Evolutionary conservation across 176 grass and related monocot species (phyloP), one percentile per base, ranked within the genome.

Genomic region (Echinochloa phyllopogon): DNA sequence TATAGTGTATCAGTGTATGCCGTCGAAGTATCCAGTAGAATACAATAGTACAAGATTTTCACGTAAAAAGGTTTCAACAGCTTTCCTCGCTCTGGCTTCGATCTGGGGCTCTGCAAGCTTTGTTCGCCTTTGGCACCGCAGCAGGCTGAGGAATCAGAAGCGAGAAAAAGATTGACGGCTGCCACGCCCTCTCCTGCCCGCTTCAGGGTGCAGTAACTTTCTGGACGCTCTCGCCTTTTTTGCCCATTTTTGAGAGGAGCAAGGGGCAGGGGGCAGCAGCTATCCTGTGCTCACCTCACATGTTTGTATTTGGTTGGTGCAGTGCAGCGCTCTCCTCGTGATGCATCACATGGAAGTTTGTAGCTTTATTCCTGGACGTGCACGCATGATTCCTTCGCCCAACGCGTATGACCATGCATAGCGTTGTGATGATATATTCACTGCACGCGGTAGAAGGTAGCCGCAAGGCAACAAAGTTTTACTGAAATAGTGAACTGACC

Each of bases 381-480:
- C 60, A 74, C 38, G 65, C 44, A 40, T 18, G 56, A 84, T 76
- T 80, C 71, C 25, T 14, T 8, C 13, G 27, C 18, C 36, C 41
- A 64, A 6, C 41, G n/a, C 41, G n/a, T 58, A 59, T 56, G 75
- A 78, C 23, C 44, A 74, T 74, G 13, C 8, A 7, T 18, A 17
- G 8, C 6, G 13, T 3, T 49, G 10, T 38, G 41, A 16, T 80
- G 77, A 62, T 65, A 68, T 68, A 53, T 91, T 88, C 74, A 77
- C 59, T 82, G 70, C 67, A 15, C 15, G 33, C 72, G 58, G 65
- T 79, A 83, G 64, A 79, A 86, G 58, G 38, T 36, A 23, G 79
- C 60, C 68, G 75, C 74, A 86, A 86, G n/a, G 58, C 79, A 86
- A 92, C 83, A 88, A 72, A 81, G 10, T 21, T 71, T 82, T 72